Conservation (phyloP, 192 early-diverging fungal genomes). For the Funneliformis geosporum region DNA sequence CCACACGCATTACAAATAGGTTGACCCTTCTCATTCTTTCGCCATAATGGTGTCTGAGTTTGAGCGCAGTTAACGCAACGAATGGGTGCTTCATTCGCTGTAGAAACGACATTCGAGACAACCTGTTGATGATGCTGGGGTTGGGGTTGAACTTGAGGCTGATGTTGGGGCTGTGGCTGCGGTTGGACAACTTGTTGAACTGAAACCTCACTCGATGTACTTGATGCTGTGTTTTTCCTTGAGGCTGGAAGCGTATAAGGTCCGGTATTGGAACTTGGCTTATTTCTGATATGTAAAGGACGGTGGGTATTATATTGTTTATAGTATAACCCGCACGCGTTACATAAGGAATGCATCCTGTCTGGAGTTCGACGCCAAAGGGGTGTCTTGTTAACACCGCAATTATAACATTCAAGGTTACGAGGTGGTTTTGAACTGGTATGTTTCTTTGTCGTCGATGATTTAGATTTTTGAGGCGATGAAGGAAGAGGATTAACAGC, state of each 20-base stretch:
- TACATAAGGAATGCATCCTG: conserved; percentile 78
- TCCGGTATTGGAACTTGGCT: conserved; percentile 41
- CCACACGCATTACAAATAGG: conserved; percentile 83
- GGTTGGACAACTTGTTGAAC: conserved; percentile 16
- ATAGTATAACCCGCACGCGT: conserved; percentile 76
- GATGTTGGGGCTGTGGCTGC: conserved; percentile 21
- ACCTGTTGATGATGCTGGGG: conserved; percentile 34
- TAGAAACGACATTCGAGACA: conserved; percentile 12
- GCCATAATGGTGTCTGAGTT: conserved; percentile 78
- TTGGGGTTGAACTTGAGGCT: conserved; percentile 25
- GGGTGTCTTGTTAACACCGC: conserved; percentile 73
- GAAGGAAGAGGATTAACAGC: background rate
- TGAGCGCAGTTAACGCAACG: conserved; percentile 70
- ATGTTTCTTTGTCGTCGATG: conserved; percentile 44
- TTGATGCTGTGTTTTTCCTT: conserved; percentile 10
- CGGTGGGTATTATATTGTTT: conserved; percentile 64
- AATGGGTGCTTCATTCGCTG: conserved; percentile 13
- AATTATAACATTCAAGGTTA: conserved; percentile 70
- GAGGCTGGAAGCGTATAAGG: conserved; percentile 43
- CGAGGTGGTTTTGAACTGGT: conserved; percentile 47
- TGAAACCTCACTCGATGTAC: background rate
- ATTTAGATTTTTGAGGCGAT: conserved; percentile 20
- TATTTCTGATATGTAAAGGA: conserved; percentile 59
- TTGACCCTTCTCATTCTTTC: conserved; percentile 69
- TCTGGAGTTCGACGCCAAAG: conserved; percentile 81